Evolutionary conservation across 2,329 filamentous ascomycete genomes (phyloP).

Genomic region (Rutstroemia sp.): DNA sequence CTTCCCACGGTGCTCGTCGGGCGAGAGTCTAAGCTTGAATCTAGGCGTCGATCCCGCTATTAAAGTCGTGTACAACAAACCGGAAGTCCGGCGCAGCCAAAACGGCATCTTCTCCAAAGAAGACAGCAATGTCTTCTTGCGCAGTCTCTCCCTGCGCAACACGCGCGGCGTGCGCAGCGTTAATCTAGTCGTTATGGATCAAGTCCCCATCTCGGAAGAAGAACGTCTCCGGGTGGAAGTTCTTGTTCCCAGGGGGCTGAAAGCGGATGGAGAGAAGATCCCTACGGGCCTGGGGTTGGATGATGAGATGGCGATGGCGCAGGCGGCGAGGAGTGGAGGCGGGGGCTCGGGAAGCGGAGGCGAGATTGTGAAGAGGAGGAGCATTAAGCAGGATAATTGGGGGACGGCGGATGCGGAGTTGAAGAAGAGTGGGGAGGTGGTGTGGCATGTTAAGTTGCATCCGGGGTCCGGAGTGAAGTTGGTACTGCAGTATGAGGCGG

Average conservation of each 20-base stretch:
- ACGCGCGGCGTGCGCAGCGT: conserved; percentile 37
- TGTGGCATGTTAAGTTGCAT: conserved; percentile 51
- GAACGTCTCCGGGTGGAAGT: conserved; percentile 48
- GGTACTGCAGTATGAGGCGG: conserved; percentile 53
- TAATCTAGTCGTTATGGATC: conserved; percentile 47
- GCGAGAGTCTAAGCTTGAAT: conserved; percentile 44
- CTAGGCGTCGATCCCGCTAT: conserved; percentile 56
- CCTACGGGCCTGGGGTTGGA: conserved; percentile 28
- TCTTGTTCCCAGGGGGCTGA: conserved; percentile 41
- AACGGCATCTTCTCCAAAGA: conserved; percentile 48
- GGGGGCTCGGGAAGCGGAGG: conserved; percentile 15
- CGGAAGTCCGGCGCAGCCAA: conserved; percentile 44
- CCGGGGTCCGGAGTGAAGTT: conserved; percentile 50
- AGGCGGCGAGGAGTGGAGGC: conserved; percentile 10
- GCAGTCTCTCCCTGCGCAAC: conserved; percentile 44
- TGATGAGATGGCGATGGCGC: conserved; percentile 10
- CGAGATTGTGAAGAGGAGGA: conserved; percentile 22
- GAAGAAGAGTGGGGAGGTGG: conserved; percentile 49
- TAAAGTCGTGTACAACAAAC: conserved; percentile 46
- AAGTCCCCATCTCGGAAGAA: conserved; percentile 55
- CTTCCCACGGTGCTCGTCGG: conserved; percentile 48
- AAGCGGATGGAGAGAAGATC: conserved; percentile 33
- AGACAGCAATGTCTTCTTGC: conserved; percentile 42
- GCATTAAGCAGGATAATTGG: conserved; percentile 36
- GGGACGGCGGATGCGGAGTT: conserved; percentile 46